phyloP scores from a whole-genome alignment of 1,139 yeast genomes.

The Magnusiomyces ingens region DNA sequence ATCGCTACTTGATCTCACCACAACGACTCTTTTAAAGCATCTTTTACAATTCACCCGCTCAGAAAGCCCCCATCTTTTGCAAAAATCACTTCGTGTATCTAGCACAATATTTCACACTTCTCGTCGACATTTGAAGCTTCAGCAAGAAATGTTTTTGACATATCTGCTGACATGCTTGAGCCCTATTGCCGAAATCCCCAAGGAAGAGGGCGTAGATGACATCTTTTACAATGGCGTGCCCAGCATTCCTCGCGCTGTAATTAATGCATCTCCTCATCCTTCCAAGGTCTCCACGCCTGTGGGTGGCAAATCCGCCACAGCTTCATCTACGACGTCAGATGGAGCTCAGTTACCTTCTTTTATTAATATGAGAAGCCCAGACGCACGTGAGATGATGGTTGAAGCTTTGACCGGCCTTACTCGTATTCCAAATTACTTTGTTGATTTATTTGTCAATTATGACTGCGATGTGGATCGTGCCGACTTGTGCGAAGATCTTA shows the following conservation, averaged over 20 bases:
- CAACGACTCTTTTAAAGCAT: constrained; percentile 78
- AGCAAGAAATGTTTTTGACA: constrained; percentile 37
- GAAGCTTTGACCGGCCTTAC: constrained; percentile 78
- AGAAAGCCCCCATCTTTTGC: constrained; percentile 59
- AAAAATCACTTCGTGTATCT: constrained; percentile 69
- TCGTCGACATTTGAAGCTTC: constrained; percentile 34
- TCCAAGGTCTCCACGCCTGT: constrained; percentile 16
- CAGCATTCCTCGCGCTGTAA: constrained; percentile 30
- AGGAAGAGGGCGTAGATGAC: constrained; percentile 36
- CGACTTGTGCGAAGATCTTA: constrained; percentile 64
- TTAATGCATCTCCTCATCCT: constrained; percentile 25
- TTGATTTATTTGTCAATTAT: constrained; percentile 69
- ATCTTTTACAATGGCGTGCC: constrained; percentile 39
- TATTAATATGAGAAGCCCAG: constrained; percentile 30
- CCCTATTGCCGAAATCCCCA: constrained; percentile 35
- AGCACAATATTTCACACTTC: constrained; percentile 45
- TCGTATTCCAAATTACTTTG: constrained; percentile 71
- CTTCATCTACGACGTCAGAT: background rate
- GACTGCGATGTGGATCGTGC: constrained; percentile 89
- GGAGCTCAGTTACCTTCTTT: constrained; percentile 13
- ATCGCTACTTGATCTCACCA: constrained; percentile 56
- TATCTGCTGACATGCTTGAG: constrained; percentile 36
- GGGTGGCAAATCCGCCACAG: constrained; percentile 20
- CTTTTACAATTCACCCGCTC: constrained; percentile 72
- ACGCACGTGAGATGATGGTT: constrained; percentile 69